Conservation (phyloP, 768 basidiomycete species). For the Punctularia strigosozonata region DNA sequence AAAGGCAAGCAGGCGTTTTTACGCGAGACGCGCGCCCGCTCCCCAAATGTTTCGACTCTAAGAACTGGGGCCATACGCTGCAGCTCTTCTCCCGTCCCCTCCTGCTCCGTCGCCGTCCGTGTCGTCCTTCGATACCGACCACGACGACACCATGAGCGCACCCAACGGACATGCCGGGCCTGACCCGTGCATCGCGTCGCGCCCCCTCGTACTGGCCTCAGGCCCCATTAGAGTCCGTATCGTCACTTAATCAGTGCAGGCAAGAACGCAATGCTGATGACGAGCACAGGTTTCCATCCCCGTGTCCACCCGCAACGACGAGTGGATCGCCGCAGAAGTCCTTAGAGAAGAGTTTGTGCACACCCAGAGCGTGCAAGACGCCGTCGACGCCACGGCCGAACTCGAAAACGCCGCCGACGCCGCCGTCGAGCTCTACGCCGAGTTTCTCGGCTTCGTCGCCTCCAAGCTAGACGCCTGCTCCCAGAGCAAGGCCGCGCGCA, state of each 20-base stretch:
- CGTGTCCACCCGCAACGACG: constrained; percentile 65
- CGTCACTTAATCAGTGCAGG: constrained; percentile 1
- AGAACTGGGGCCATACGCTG: no score
- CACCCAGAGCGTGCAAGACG: constrained; percentile 44
- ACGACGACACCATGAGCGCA: no score
- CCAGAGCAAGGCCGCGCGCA: constrained; percentile 39
- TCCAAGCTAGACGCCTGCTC: constrained; percentile 45
- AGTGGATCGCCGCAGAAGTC: constrained; percentile 91
- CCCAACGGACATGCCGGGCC: no score
- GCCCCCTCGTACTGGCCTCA: constrained; percentile 4
- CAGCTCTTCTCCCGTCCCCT: no score
- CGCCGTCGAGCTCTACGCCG: constrained; percentile 66
- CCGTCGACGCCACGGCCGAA: constrained; percentile 39
- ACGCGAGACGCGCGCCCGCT: no score
- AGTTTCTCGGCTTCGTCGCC: constrained; percentile 72
- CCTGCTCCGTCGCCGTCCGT: no score
- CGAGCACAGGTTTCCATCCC: constrained; percentile 85
- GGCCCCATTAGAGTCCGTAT: constrained; percentile 4
- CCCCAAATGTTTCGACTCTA: no score
- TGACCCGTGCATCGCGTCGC: no score
- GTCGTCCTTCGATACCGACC: no score
- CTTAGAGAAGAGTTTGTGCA: constrained; percentile 82
- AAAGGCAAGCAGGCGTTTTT: no score
- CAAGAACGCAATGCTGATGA: no score
- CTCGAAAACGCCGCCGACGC: constrained; percentile 49